Base-by-base conservation (phyloP, 2,329 filamentous ascomycete species). In the Colletotrichum horii region DNA sequence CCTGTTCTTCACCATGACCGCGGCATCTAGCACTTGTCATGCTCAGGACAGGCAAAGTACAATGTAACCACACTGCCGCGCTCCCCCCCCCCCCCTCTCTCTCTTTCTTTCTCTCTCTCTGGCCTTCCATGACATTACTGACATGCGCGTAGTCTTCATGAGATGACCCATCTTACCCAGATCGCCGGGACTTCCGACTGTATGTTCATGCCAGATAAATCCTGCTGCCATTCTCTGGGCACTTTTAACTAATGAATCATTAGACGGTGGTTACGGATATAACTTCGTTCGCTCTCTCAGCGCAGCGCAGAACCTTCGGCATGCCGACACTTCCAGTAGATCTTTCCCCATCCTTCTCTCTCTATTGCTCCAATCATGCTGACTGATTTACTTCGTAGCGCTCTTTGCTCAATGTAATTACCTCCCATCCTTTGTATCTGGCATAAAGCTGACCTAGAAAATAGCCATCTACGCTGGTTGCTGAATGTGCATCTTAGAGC, bases 81-180 rank as follows among this genome's bases (percentile, higher is more conserved):
- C n/a, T n/a, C n/a, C n/a, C n/a, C n/a, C n/a, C n/a, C n/a, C n/a
- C n/a, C n/a, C n/a, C n/a, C n/a, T n/a, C n/a, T n/a, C n/a, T n/a
- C n/a, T n/a, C n/a, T n/a, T n/a, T n/a, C n/a, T n/a, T n/a, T n/a
- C n/a, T n/a, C n/a, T n/a, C n/a, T n/a, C n/a, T n/a, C n/a, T n/a
- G n/a, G n/a, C n/a, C n/a, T n/a, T n/a, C n/a, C n/a, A n/a, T n/a
- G n/a, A 52, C 4, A 5, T 8, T 14, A 24, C 67, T 71, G 16
- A 74, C 58, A n/a, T 11, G 12, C 30, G 8, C 4, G 8, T 26
- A 64, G 36, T 32, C 82, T 94, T 15, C 93, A 94, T 80, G 93
- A 94, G 86, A 86, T 88, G 79, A 93, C 92, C 8, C 93, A 94
- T 80, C 78, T 89, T 86, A 89, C 22, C 83, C 88, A 80, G 87